A percentile compares a stretch with the other conserved stretches of the same genome.
Evolutionary conservation across 495 filamentous ascomycete genomes (phyloP).

Genomic region (Penicillium psychrofluorescens): DNA sequence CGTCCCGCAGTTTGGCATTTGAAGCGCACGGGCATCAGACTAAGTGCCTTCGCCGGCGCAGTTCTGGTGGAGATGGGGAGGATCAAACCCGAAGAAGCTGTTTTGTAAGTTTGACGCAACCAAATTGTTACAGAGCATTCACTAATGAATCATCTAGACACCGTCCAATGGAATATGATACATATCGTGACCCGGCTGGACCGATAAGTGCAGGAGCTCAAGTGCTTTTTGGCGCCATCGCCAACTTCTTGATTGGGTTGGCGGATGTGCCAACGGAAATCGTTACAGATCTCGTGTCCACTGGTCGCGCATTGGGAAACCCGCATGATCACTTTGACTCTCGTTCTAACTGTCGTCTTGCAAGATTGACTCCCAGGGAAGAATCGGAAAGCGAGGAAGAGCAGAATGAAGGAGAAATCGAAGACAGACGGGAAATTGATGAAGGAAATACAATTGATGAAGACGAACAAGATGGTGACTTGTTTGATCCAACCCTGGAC

Average conservation of each 20-base stretch:
- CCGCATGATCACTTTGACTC: constrained; percentile 39
- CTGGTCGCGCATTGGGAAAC: constrained; percentile 44
- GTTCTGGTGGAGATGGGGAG: constrained; percentile 54
- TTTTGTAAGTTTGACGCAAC: constrained; percentile 45
- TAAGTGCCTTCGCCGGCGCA: constrained; percentile 64
- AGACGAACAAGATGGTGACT: not conserved
- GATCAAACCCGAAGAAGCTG: constrained; percentile 56
- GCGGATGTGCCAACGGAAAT: constrained; percentile 76
- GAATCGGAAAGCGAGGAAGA: not conserved
- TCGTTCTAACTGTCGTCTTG: constrained; percentile 4
- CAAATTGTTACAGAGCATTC: too few relatives aligned
- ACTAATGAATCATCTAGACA: constrained; percentile 35
- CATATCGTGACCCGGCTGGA: constrained; percentile 63
- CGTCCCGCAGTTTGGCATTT: constrained; percentile 66
- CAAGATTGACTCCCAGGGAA: not conserved
- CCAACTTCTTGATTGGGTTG: constrained; percentile 70
- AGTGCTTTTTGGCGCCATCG: constrained; percentile 67
- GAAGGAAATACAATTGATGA: not conserved
- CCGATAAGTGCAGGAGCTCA: constrained; percentile 66
- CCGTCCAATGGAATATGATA: constrained; percentile 61
- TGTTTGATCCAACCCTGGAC: not conserved
- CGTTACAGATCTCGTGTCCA: constrained; percentile 52
- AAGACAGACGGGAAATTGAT: not conserved
- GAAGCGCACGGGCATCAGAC: constrained; percentile 50
- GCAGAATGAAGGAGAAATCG: constrained; percentile 1